Conservation (phyloP, 768 basidiomycete genomes). For the Amanita phalloides region DNA sequence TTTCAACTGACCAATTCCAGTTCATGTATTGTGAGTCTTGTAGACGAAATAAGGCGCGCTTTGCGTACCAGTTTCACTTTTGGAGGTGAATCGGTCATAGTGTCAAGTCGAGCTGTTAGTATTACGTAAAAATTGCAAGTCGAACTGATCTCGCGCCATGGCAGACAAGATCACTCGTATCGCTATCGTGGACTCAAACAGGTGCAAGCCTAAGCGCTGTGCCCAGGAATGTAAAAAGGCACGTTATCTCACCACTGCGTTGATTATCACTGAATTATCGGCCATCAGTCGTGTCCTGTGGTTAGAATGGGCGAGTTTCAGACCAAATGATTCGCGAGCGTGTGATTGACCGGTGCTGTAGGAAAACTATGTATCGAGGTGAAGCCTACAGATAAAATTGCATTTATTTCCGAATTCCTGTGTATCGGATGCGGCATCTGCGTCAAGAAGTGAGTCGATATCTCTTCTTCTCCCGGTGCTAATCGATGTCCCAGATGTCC, state of each 20-base stretch:
- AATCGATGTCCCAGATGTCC: slow-evolving; percentile 59
- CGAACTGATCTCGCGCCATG: slow-evolving; percentile 29
- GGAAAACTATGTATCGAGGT: slow-evolving; percentile 99
- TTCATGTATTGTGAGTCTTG: slow-evolving; percentile 7
- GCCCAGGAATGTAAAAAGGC: slow-evolving; percentile 99
- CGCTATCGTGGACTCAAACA: slow-evolving; percentile 86
- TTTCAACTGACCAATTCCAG: slow-evolving; percentile 50
- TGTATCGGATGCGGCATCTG: slow-evolving; percentile 99
- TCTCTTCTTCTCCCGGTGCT: background rate
- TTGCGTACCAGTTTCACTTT: slow-evolving; percentile 5
- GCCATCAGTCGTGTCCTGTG: slow-evolving; percentile 74
- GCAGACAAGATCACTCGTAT: slow-evolving; percentile 97
- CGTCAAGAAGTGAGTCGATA: slow-evolving; percentile 79
- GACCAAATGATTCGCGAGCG: slow-evolving; percentile 1
- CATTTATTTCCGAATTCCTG: slow-evolving; percentile 96
- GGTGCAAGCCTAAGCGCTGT: slow-evolving; percentile 94
- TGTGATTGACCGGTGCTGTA: slow-evolving; percentile 17
- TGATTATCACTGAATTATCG: slow-evolving; percentile 8
- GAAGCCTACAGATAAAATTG: slow-evolving; percentile 90
- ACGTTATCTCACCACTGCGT: slow-evolving; percentile 7
- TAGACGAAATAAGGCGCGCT: background rate
- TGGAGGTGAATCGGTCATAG: background rate
- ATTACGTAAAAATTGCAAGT: background rate
- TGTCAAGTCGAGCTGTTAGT: no score
- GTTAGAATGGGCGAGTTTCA: slow-evolving; percentile 81